Conservation (phyloP, 75 land plant genomes). For the Cupressus sempervirens region DNA sequence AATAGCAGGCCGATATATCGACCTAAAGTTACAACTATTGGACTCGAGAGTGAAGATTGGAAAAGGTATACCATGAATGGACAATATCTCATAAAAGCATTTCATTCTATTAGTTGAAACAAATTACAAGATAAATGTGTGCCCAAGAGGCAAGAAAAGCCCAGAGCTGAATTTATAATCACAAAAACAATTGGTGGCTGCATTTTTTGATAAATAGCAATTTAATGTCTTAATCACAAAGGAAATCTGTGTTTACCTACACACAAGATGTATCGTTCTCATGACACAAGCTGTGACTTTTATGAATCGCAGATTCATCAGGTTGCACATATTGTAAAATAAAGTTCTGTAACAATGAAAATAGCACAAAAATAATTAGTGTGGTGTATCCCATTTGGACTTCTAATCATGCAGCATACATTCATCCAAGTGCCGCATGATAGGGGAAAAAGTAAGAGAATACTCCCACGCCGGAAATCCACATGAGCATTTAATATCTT, state of each 20-base stretch:
- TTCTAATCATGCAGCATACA: neutral
- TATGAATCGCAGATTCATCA: neutral
- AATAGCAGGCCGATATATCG: neutral
- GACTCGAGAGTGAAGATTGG: neutral
- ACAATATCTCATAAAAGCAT: neutral
- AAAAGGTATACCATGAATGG: neutral
- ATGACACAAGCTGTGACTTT: neutral
- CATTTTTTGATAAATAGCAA: neutral
- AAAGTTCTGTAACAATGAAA: neutral
- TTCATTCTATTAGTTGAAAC: neutral
- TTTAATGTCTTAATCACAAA: neutral
- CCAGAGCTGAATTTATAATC: neutral
- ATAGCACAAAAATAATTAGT: neutral
- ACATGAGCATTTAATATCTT: neutral
- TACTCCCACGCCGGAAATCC: neutral
- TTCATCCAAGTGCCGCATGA: neutral
- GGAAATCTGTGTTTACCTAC: neutral
- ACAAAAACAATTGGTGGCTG: neutral
- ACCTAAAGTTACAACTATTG: neutral
- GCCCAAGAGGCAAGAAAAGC: neutral
- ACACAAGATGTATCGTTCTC: neutral
- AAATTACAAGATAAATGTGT: neutral
- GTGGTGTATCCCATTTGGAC: neutral
- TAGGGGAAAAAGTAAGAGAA: neutral
- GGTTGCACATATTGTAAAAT: neutral